phyloP scores from a whole-genome alignment of 2,329 filamentous ascomycete genomes.

The Clarireedia homoeocarpa region DNA sequence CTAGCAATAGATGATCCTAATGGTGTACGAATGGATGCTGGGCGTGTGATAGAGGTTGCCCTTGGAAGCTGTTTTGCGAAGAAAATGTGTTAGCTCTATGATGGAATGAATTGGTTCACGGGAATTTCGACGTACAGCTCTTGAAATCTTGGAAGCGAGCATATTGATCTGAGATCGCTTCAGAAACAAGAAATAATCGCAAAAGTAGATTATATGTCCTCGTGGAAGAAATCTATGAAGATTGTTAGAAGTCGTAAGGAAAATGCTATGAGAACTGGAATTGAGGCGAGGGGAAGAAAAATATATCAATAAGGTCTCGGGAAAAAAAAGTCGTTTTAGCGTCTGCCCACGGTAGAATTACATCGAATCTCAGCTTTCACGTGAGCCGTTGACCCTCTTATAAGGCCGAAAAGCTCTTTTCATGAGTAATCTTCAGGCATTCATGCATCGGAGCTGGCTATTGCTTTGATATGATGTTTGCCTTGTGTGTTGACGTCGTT shows the following conservation, averaged over 20 bases:
- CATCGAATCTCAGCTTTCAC: slow-evolving; percentile 1
- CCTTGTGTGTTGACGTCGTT: neutral
- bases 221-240: slow-evolving; percentile 13
- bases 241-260: neutral
- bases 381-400: neutral
- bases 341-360: slow-evolving; percentile 4
- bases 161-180: slow-evolving; percentile 41
- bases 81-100: slow-evolving; percentile 18
- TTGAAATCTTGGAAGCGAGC: slow-evolving; percentile 63
- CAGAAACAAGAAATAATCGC: slow-evolving; percentile 14
- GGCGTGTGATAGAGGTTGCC: slow-evolving; percentile 61
- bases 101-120: slow-evolving; percentile 12
- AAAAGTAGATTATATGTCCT: slow-evolving; percentile 2
- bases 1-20: slow-evolving; percentile 66
- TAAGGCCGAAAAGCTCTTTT: neutral
- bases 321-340: slow-evolving; percentile 9
- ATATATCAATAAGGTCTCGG: slow-evolving; percentile 2
- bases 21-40: slow-evolving; percentile 61
- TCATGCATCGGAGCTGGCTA: neutral
- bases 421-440: neutral
- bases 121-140: slow-evolving; percentile 57
- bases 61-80: slow-evolving; percentile 59
- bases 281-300: slow-evolving; percentile 6
- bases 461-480: neutral
- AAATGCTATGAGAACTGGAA: neutral